Evolutionary conservation across 2,329 filamentous ascomycete genomes (phyloP).

Genomic region (Colletotrichum filicis): DNA sequence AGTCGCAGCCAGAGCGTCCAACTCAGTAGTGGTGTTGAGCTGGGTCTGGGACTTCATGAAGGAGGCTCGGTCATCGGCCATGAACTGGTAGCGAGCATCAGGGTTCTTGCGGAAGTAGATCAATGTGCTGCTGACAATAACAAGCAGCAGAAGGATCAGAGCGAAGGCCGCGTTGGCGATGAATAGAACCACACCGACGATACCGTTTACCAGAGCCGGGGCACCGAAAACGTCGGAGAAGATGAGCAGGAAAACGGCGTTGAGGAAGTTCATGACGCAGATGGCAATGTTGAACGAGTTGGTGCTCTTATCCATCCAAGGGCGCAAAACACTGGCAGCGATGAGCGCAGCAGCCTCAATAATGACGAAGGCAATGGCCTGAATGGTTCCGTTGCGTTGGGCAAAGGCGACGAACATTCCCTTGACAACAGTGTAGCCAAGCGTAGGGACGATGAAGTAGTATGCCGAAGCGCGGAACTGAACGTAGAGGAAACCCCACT

Average conservation of each 20-base stretch:
- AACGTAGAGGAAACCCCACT: conserved; percentile 98
- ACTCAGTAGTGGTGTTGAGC: conserved; percentile 80
- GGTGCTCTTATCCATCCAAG: conserved; percentile 99
- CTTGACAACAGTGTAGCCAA: conserved; percentile 87
- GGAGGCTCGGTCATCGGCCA: conserved; percentile 94
- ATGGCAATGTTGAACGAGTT: conserved; percentile 97
- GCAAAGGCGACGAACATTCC: conserved; percentile 87
- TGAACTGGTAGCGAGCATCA: conserved; percentile 93
- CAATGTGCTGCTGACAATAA: conserved; percentile 70
- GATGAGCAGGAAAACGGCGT: conserved; percentile 87
- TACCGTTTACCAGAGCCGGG: conserved; percentile 84
- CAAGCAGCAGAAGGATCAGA: conserved; percentile 83
- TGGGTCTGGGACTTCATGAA: conserved; percentile 97
- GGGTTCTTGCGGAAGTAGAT: conserved; percentile 93
- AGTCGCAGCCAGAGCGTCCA: conserved; percentile 89
- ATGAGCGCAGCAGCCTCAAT: conserved; percentile 85
- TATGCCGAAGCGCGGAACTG: conserved; percentile 96
- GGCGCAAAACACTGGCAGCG: conserved; percentile 80
- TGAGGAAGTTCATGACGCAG: conserved; percentile 88
- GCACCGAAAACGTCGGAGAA: conserved; percentile 90
- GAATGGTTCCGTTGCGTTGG: conserved; percentile 76
- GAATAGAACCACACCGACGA: conserved; percentile 91
- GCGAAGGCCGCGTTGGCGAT: conserved; percentile 87
- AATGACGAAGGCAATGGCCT: conserved; percentile 85
- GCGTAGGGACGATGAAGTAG: conserved; percentile 88